Evolutionary conservation across 345 rosid species (phyloP), one percentile per base, ranked within the genome.

Genomic region (Ceriops tagal): DNA sequence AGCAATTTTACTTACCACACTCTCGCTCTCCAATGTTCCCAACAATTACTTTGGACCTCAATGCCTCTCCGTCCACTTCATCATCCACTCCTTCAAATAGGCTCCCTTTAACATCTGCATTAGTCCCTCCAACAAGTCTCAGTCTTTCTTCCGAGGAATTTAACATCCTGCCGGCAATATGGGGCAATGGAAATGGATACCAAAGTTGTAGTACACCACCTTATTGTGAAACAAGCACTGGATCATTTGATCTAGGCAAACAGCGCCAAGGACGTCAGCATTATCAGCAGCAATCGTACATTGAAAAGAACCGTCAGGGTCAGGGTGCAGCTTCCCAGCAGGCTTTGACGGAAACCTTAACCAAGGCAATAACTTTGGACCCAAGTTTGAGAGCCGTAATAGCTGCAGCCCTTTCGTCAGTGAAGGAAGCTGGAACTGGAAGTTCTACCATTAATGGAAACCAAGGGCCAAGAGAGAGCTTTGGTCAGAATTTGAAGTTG

Each of bases 21-120:
- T 64, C 79, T 28, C 75, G 77, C 64, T 75, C 81, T 5, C 69
- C 84, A 28, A 68, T 83, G 67, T 78, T 80, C 75, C 95, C 96
- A 52, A 90, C 96, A 15, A 77, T 92, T 65, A 88, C 98, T 67
- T 73, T 92, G 71, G 98, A 92, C 86, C 96, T 92, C 19, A 88
- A 88, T 19, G 16, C 86, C 20, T 77, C 89, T 24, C 79, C 84
- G 18, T 73, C 90, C 21, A 70, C 85, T 34, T 34, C 37, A 9
- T 57, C 80, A 32, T 69, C 80, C 26, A 66, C 77, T 43, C 76
- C 80, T 53, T 80, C 84, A 71, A 79, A 83, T 52, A 75, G 79
- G 35, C 71, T 83, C 66, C 55, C 80, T 71, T 71, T 88, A 69
- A 55, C 68, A 60, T 75, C 81, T 51, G 80, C 76, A 75, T 81